These are phyloP conservation scores for Claviceps arundinis DNA, from an alignment of 2,329 filamentous ascomycete genomes.

Conservation along the genomic window DNA sequence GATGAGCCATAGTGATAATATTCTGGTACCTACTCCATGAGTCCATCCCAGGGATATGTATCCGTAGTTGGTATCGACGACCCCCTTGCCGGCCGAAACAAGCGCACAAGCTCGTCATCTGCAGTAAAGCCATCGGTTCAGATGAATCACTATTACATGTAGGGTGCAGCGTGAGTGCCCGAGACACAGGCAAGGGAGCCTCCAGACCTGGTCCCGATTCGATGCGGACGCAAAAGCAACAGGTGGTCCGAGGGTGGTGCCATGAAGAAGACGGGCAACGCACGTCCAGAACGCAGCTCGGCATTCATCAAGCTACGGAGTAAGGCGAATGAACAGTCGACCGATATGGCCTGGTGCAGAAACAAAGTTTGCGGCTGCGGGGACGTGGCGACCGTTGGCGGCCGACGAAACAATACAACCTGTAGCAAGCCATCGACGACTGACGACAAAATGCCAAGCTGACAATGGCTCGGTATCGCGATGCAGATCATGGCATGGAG, in stretches of 20 bases:
- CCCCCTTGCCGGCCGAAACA: neutral
- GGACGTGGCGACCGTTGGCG: neutral
- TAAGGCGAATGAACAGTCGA: neutral
- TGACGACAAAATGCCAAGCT: neutral
- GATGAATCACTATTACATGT: neutral
- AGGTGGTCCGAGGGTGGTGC: neutral
- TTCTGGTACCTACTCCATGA: too few species aligned
- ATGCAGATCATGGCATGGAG: neutral
- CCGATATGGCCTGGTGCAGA: neutral
- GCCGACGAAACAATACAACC: neutral
- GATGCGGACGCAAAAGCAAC: constrained; percentile 3
- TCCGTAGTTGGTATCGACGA: too few species aligned
- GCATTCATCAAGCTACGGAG: neutral
- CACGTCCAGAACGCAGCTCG: neutral
- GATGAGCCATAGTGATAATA: too few species aligned
- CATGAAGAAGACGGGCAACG: neutral
- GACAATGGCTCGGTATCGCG: neutral
- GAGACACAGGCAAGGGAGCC: constrained; percentile 4
- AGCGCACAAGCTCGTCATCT: neutral
- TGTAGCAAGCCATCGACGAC: neutral
- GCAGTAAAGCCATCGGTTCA: neutral
- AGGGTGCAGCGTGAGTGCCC: constrained; percentile 1
- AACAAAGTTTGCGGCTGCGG: neutral
- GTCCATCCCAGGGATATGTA: too few species aligned
- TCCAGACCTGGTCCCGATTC: neutral